Evolutionary conservation across 768 basidiomycete genomes (phyloP).

Genomic region (Coprinopsis cinerea): DNA sequence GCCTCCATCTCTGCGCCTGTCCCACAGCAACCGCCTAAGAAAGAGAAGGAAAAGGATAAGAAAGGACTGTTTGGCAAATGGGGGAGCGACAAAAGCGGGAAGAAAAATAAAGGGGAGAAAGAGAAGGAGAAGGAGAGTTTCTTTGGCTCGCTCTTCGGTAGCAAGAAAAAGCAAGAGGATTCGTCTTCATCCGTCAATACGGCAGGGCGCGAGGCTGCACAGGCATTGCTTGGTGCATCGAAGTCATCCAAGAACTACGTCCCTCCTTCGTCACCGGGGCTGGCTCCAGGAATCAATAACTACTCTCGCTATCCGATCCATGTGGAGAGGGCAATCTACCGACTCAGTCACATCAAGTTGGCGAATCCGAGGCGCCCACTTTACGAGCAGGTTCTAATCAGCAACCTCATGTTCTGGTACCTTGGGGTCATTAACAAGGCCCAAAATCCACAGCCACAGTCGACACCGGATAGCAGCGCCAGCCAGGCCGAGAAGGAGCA

Average conservation of each 20-base stretch:
- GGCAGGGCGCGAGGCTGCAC: slow-evolving; percentile 81
- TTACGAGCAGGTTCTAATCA: slow-evolving; percentile 93
- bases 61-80: slow-evolving; percentile 63
- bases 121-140: slow-evolving; percentile 81
- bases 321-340: slow-evolving; percentile 96
- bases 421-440: slow-evolving; percentile 95
- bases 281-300: slow-evolving; percentile 38
- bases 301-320: slow-evolving; percentile 93
- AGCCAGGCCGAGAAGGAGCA: slow-evolving; percentile 31
- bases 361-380: slow-evolving; percentile 95
- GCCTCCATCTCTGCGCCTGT: slow-evolving; percentile 15
- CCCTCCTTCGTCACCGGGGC: slow-evolving; percentile 56
- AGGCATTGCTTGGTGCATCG: slow-evolving; percentile 78
- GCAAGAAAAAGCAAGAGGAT: slow-evolving; percentile 81
- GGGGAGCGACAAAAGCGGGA: slow-evolving; percentile 59
- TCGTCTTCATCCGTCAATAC: slow-evolving; percentile 32
- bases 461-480: slow-evolving; percentile 19
- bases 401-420: slow-evolving; percentile 99
- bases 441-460: slow-evolving; percentile 39
- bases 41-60: slow-evolving; percentile 70
- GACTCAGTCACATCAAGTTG: slow-evolving; percentile 96
- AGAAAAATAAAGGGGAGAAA: slow-evolving; percentile 43
- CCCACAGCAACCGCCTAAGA: slow-evolving; percentile 33
- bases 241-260: slow-evolving; percentile 64
- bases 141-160: slow-evolving; percentile 87